phyloP scores from a whole-genome alignment of 768 basidiomycete species.

The Lactifluus piperatus region DNA sequence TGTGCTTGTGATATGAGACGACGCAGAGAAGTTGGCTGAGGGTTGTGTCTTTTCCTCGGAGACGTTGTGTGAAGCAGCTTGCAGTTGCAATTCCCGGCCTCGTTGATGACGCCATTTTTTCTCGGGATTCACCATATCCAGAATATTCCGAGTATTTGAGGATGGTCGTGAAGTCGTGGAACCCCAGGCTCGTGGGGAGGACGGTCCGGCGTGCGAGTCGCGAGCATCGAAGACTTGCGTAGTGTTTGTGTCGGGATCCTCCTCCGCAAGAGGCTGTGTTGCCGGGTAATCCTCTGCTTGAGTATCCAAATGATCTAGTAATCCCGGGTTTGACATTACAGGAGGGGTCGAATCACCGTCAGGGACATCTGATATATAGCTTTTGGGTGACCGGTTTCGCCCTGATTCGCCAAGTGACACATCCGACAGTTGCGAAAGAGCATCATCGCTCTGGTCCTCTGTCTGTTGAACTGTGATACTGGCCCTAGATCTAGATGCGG shows the following conservation, averaged over 20 bases:
- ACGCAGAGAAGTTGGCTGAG: conserved; percentile 11
- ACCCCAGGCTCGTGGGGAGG: not conserved
- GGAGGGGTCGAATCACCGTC: conserved; percentile 10
- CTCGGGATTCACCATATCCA: conserved; percentile 29
- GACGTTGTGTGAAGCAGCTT: not conserved
- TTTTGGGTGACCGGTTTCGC: not conserved
- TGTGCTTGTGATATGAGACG: conserved; percentile 5
- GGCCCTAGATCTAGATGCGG: not conserved
- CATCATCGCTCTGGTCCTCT: not conserved
- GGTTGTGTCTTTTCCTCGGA: conserved; percentile 24
- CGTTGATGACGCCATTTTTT: conserved; percentile 23
- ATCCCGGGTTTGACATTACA: conserved; percentile 9
- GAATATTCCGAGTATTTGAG: conserved; percentile 26
- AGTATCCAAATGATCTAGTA: not conserved
- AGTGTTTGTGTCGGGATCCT: conserved; percentile 4
- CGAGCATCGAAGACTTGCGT: conserved; percentile 1
- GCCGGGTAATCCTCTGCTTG: conserved; percentile 9
- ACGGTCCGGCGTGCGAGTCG: not conserved
- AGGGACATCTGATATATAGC: not conserved
- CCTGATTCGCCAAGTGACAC: not conserved
- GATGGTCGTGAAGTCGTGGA: conserved; percentile 13
- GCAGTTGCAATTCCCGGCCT: conserved; percentile 3
- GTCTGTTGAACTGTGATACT: not conserved
- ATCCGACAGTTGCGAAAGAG: not conserved
- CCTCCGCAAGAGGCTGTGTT: conserved; percentile 13